Evolutionary conservation across 2,329 filamentous ascomycete genomes (phyloP).

Genomic region (Chrysoporthe austroafricana): DNA sequence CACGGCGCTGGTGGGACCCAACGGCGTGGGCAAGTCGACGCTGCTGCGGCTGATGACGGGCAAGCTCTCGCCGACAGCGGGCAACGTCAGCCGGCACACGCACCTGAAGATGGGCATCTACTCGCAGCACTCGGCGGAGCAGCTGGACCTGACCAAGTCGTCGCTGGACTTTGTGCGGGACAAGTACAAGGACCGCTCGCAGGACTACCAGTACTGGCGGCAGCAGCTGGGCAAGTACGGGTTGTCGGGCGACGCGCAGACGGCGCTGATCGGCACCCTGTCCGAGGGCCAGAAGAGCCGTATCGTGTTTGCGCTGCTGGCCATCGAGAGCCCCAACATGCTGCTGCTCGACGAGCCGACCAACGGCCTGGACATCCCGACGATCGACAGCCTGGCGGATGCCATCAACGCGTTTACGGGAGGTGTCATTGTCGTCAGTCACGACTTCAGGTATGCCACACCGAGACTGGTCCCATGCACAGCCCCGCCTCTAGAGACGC

Average conservation of each 20-base stretch:
- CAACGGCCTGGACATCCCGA: conserved; percentile 98
- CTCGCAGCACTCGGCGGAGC: conserved; percentile 97
- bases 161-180: conserved; percentile 96
- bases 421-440: conserved; percentile 95
- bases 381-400: conserved; percentile 95
- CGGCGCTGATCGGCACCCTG: conserved; percentile 94
- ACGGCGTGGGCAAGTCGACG: conserved; percentile 99
- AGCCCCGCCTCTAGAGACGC: background rate
- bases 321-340: conserved; percentile 98
- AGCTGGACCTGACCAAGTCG: conserved; percentile 97
- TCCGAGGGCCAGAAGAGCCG: conserved; percentile 97
- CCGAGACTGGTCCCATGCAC: background rate
- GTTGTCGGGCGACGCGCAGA: conserved; percentile 90
- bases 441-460: conserved; percentile 88
- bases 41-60: conserved; percentile 95
- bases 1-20: conserved; percentile 94
- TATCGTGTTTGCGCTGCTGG: conserved; percentile 95
- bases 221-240: conserved; percentile 96
- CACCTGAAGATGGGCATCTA: conserved; percentile 98
- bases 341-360: conserved; percentile 96
- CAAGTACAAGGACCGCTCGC: conserved; percentile 85
- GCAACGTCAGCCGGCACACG: conserved; percentile 86
- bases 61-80: conserved; percentile 83
- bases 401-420: conserved; percentile 96
- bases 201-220: conserved; percentile 99